phyloP scores from a whole-genome alignment of 495 filamentous ascomycete genomes.

The Penicillium coffeae region DNA sequence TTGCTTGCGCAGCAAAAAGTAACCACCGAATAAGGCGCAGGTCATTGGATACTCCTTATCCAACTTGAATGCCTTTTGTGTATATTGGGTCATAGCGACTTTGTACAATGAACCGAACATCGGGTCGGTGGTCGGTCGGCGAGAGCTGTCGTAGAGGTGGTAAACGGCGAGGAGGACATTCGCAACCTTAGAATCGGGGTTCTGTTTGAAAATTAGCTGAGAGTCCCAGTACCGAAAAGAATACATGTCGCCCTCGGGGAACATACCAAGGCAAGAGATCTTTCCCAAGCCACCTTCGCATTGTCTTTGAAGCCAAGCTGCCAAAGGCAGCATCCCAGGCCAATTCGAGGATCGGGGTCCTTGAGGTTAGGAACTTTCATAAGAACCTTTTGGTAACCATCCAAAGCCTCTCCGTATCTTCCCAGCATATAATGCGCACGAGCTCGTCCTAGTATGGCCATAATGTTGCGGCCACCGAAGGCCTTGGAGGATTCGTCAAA shows the following conservation, averaged over 20 bases:
- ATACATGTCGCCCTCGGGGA: not conserved
- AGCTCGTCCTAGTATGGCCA: slow-evolving; percentile 84
- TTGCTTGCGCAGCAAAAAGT: slow-evolving; percentile 76
- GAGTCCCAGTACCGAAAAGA: too few relatives aligned
- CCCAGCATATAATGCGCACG: slow-evolving; percentile 79
- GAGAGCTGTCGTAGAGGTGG: slow-evolving; percentile 77
- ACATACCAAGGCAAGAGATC: slow-evolving; percentile 68
- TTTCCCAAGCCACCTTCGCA: slow-evolving; percentile 84
- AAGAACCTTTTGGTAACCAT: slow-evolving; percentile 81
- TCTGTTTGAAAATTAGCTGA: slow-evolving; percentile 36
- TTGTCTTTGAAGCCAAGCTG: slow-evolving; percentile 90
- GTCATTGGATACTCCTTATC: slow-evolving; percentile 90
- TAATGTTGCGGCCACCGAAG: slow-evolving; percentile 79
- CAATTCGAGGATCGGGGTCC: slow-evolving; percentile 94
- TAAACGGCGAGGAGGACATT: slow-evolving; percentile 87
- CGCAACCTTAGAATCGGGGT: slow-evolving; percentile 84
- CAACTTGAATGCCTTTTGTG: slow-evolving; percentile 89
- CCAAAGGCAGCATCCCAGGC: slow-evolving; percentile 94
- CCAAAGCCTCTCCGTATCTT: slow-evolving; percentile 74
- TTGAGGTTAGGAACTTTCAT: slow-evolving; percentile 77
- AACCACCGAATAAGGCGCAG: slow-evolving; percentile 81
- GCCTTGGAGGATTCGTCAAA: slow-evolving; percentile 89
- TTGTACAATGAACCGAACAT: slow-evolving; percentile 79
- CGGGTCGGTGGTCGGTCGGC: slow-evolving; percentile 70
- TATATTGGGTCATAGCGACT: slow-evolving; percentile 90